Evolutionary conservation across 345 rosid species (phyloP).

Genomic region (Citrus reticulata): DNA sequence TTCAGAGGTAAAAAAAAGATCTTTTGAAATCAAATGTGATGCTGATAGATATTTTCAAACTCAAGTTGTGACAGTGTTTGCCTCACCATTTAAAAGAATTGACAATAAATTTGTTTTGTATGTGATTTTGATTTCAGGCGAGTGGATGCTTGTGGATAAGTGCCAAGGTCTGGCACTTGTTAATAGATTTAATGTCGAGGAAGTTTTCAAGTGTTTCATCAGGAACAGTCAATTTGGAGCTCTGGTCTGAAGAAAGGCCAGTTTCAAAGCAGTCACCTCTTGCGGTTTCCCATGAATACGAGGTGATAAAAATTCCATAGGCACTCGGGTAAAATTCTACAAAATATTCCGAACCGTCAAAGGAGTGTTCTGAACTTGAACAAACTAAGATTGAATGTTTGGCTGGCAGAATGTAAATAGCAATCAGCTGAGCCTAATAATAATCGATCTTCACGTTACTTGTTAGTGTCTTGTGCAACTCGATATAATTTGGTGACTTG

Average conservation of each 20-base stretch:
- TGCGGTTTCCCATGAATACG: conserved; percentile 55
- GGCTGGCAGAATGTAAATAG: neutral
- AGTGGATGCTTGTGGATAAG: conserved; percentile 78
- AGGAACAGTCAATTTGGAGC: conserved; percentile 74
- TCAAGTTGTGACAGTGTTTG: neutral
- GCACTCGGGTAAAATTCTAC: neutral
- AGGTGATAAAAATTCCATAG: conserved; percentile 39
- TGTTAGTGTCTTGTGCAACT: neutral
- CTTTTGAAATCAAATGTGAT: neutral
- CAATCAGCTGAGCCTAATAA: neutral
- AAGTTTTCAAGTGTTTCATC: conserved; percentile 62
- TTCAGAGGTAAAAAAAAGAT: neutral
- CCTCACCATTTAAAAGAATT: neutral
- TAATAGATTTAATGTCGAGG: conserved; percentile 48
- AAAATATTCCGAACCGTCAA: neutral
- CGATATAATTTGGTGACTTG: neutral
- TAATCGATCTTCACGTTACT: neutral
- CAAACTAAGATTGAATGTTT: neutral
- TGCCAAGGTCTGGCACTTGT: conserved; percentile 49
- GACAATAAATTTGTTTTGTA: neutral
- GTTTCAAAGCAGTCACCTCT: conserved; percentile 71
- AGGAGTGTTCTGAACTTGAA: neutral
- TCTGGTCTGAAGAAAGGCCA: conserved; percentile 87
- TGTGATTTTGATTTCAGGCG: conserved; percentile 41
- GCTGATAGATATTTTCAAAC: neutral